Percentiles rank a stretch among this genome's conserved stretches.
These are phyloP conservation scores for Castanea crenata DNA, from an alignment of 306 rosid species.

Conservation along the genomic window DNA sequence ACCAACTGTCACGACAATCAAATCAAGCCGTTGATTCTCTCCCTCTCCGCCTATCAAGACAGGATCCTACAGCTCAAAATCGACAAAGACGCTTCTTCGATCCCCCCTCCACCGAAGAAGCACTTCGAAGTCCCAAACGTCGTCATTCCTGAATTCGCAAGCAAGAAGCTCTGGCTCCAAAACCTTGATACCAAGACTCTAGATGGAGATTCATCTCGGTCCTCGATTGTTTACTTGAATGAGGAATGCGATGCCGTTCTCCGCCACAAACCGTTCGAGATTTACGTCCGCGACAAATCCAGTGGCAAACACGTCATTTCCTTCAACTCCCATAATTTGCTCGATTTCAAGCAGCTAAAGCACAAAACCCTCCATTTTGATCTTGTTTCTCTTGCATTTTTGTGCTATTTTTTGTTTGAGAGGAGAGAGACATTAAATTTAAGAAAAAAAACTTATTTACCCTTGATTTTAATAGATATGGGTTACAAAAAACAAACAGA, in stretches of 20 bases:
- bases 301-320: slow-evolving; percentile 62
- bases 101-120: slow-evolving; percentile 56
- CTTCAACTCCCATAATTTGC: slow-evolving; percentile 72
- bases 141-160: slow-evolving; percentile 48
- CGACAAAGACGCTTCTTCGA: slow-evolving; percentile 65
- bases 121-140: slow-evolving; percentile 85
- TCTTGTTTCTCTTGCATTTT: no score
- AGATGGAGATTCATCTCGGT: slow-evolving; percentile 25
- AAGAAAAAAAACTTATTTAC: no score
- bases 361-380: not conserved
- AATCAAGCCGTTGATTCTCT: slow-evolving; percentile 61
- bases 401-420: no score
- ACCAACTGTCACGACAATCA: slow-evolving; percentile 25
- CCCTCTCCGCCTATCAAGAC: slow-evolving; percentile 59
- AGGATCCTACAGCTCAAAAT: slow-evolving; percentile 76
- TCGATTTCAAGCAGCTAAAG: slow-evolving; percentile 79
- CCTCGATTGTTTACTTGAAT: slow-evolving; percentile 59
- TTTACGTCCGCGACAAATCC: slow-evolving; percentile 57
- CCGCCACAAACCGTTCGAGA: slow-evolving; percentile 85
- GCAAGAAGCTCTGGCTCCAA: slow-evolving; percentile 67
- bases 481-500: no score
- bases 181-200: slow-evolving; percentile 46
- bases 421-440: no score
- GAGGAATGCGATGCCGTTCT: slow-evolving; percentile 76
- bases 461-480: no score